Base-by-base conservation (phyloP, 768 basidiomycete genomes). In the Gyrodon lividus region DNA sequence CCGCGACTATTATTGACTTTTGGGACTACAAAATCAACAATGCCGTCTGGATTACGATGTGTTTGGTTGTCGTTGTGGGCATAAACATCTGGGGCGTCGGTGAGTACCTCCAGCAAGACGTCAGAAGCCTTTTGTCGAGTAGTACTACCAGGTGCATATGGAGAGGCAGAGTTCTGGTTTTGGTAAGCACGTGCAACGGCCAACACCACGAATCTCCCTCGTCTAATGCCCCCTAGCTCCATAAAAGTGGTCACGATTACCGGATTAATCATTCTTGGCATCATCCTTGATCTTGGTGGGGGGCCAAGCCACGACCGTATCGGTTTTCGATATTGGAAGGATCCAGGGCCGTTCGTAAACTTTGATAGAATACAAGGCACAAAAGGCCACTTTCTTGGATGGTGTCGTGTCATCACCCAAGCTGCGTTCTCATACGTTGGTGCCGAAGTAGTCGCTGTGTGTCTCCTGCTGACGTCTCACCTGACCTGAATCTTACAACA, bases 391-490 rank as follows among this genome's bases (percentile, higher is more conserved):
- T 83, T 84, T 71, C 51, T 73, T 19, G 71, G 69, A 20, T 75
- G 68, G 66, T 79, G 73, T 70, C 70, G 77, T 10, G 80, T 79
- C 35, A 72, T 80, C 55, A 73, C 72, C 24, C 77, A 81, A 55
- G 82, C 82, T 17, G 77, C 79, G 19, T 82, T 82, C 67, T 75
- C 78, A 13, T 81, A 74, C 62, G 74, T 77, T 45, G 83, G 82
- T 26, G 78, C 79, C 2, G 82, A 82, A 57, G 61, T 70, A 17
- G 71, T 73, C 33, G 73, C 72, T 37, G 68, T 72, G 51, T 37
- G 63, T 58, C 14, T 30, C 23, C 19, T 5, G 6, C 10, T n/a
- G 3, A 19, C 38, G 37, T 17, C 50, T 35, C 28, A 33, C 10
- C 45, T 14, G 31, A 35, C 24, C 9, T 16, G 20, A 14, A 13